Evolutionary conservation across 345 rosid species (phyloP), one percentile per base, ranked within the genome.

Genomic region (Geranium rotundifolium): DNA sequence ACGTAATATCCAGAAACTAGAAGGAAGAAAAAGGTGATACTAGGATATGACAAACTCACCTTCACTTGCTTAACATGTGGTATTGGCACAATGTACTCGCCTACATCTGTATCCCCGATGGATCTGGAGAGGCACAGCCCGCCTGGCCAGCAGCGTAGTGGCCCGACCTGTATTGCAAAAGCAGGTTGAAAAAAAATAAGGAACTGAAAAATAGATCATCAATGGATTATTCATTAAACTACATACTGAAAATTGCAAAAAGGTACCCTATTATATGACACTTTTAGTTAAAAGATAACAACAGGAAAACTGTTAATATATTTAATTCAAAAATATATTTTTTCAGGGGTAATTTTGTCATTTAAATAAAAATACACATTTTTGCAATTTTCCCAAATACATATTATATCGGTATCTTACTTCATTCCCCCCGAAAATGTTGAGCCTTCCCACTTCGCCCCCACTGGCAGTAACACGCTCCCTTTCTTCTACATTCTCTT

Each of bases 381-480:
- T 23, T 23, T 23, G 27, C 27, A 23, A 23, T 23, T 23, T 23
- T 23, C 27, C 27, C 27, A 23, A 23, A 23, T 23, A 23, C 27
- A 23, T 23, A 23, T 23, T 23, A 23, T 23, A 23, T 23, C 27
- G 27, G 27, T 23, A 23, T 23, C 27, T 23, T 78, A 95, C 99
- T 96, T 86, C 95, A 78, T 88, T 95, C 67, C 96, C 96, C 56
- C 99, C 99, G 56, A 84, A 95, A 70, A 88, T 77, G 72, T 95
- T 95, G 64, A 95, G 91, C 73, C 99, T 85, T 73, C 99, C 99
- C 18, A 95, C 99, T 84, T 95, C 97, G 68, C 99, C 99, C 16
- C 99, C 99, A 73, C 99, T 95, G 61, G 99, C 99, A 76, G 97
- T 95, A 69, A 95, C 89, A 59, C 99, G 97, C 76, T 90, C 97